Evolutionary conservation across 2,329 filamentous ascomycete species (phyloP).

Genomic region (Colletotrichum sublineola): DNA sequence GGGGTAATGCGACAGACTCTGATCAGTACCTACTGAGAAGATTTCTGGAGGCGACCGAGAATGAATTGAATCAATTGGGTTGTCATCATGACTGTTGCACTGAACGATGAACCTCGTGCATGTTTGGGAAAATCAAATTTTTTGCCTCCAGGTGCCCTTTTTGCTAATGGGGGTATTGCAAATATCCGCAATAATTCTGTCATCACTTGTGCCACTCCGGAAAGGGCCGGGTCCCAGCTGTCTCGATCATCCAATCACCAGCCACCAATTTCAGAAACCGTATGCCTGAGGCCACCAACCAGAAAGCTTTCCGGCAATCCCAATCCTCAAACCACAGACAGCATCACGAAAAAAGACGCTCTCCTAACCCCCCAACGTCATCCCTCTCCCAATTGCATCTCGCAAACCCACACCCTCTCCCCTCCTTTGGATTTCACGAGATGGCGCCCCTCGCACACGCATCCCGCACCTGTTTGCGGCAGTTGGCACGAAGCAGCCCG

Average conservation of each 20-base stretch:
- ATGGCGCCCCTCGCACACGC: constrained; percentile 79
- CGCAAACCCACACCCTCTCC: constrained; percentile 38
- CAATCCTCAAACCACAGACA: constrained; percentile 48
- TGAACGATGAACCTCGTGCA: not conserved
- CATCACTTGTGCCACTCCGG: constrained; percentile 40
- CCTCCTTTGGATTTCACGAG: constrained; percentile 48
- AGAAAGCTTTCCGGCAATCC: constrained; percentile 48
- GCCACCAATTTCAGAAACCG: constrained; percentile 61
- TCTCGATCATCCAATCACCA: constrained; percentile 57
- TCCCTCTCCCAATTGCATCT: constrained; percentile 43
- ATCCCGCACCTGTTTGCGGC: constrained; percentile 78
- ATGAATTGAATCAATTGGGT: not conserved
- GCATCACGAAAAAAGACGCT: constrained; percentile 45
- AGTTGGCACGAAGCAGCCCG: constrained; percentile 58
- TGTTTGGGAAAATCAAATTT: not conserved
- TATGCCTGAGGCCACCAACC: constrained; percentile 41
- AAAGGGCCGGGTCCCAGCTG: constrained; percentile 42
- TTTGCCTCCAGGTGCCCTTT: not conserved
- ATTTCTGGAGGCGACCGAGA: not conserved
- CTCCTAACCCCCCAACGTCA: constrained; percentile 41
- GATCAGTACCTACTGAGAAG: not conserved
- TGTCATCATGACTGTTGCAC: no score
- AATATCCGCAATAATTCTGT: constrained; percentile 12
- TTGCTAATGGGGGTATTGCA: constrained; percentile 34
- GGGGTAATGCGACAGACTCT: not conserved